Conservation (phyloP, 768 basidiomycete species). For the Termitomyces heimii region DNA sequence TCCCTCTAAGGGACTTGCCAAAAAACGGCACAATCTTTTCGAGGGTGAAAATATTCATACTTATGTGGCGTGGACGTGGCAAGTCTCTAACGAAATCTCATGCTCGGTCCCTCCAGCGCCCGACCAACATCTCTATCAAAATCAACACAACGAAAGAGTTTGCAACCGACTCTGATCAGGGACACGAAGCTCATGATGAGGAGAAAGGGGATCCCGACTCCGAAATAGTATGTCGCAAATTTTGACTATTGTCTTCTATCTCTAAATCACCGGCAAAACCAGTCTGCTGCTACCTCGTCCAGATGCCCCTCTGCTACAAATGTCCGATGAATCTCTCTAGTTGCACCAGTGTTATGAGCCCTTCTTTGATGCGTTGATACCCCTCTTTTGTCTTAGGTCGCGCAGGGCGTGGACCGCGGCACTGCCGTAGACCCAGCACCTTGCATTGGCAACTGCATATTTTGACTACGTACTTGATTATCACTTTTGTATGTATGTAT, state of each 20-base stretch:
- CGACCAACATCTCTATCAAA: conserved; percentile 46
- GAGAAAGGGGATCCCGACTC: conserved; percentile 15
- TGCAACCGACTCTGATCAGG: conserved; percentile 33
- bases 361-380: not conserved
- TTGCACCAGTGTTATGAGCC: not conserved
- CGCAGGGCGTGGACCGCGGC: not conserved
- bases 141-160: conserved; percentile 50
- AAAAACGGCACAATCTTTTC: conserved; percentile 26
- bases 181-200: conserved; percentile 15
- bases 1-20: conserved; percentile 33
- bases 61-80: not conserved
- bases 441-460: not conserved
- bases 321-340: not conserved
- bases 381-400: not conserved
- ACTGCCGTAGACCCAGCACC: not conserved
- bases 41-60: conserved; percentile 19
- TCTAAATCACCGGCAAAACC: not conserved
- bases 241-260: not conserved
- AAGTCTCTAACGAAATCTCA: not conserved
- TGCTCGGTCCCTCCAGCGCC: conserved; percentile 21
- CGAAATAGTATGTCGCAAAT: conserved; percentile 5
- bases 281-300: conserved; percentile 3
- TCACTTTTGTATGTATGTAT: not conserved
- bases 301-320: conserved; percentile 6
- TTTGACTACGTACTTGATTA: not conserved